A percentile compares a stretch with the other conserved stretches of the same genome.
Conservation (phyloP, 2,329 filamentous ascomycete species). For the Leptographium galeiforme region DNA sequence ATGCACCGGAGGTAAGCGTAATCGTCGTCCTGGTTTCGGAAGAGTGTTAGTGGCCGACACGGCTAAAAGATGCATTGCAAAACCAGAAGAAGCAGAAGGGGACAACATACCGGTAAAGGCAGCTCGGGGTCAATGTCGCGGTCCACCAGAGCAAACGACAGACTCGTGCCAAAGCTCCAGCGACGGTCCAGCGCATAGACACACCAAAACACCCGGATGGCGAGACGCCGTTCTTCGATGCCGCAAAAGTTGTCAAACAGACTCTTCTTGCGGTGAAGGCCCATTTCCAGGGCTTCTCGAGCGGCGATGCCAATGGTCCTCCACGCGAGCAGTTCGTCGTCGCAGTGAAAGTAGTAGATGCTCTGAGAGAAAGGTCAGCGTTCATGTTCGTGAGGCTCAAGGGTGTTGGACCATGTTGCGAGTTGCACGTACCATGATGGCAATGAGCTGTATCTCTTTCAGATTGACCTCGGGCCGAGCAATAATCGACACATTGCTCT, state of each 20-base stretch:
- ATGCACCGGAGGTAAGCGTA: conserved; percentile 28
- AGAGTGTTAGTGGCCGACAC: too few relatives aligned
- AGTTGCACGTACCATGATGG: background rate
- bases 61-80: too few relatives aligned
- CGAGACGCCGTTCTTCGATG: conserved; percentile 13
- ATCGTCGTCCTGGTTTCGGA: background rate
- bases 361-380: background rate
- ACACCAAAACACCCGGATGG: conserved; percentile 30
- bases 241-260: conserved; percentile 22
- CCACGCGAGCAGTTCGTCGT: conserved; percentile 36
- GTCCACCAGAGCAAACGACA: conserved; percentile 32
- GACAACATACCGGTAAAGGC: conserved; percentile 23
- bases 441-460: background rate
- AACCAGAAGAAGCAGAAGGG: too few relatives aligned
- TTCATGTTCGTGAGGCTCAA: background rate
- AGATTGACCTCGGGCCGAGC: conserved; percentile 1
- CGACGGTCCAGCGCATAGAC: conserved; percentile 35
- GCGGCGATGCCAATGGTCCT: conserved; percentile 31
- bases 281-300: conserved; percentile 31
- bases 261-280: conserved; percentile 30
- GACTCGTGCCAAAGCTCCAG: conserved; percentile 36
- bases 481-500: conserved; percentile 16
- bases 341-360: conserved; percentile 29
- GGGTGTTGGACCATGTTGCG: too few relatives aligned
- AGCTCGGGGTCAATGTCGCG: conserved; percentile 33